Percentiles rank a stretch among this genome's conserved stretches.
Conservation (phyloP, 768 basidiomycete genomes). For the Auricularia heimuer region DNA sequence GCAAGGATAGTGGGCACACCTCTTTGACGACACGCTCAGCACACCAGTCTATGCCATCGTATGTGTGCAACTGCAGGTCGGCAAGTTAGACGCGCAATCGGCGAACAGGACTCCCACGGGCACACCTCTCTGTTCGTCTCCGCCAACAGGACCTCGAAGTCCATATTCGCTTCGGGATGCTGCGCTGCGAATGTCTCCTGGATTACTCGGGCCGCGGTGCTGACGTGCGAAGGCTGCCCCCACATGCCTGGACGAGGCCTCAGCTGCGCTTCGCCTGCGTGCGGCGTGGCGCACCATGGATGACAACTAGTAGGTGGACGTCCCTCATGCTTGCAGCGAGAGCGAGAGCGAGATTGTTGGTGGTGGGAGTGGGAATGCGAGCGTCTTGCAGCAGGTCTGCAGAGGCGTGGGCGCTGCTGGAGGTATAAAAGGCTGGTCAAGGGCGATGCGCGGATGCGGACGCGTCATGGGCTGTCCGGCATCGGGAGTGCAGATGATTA, state of each 20-base stretch:
- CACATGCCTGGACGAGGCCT: conserved; percentile 46
- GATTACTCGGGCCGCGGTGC: conserved; percentile 45
- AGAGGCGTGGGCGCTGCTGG: no score
- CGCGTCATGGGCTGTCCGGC: no score
- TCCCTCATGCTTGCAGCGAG: background rate
- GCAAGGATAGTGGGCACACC: conserved; percentile 30
- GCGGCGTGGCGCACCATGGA: conserved; percentile 25
- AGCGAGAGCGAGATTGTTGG: no score
- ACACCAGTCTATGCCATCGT: conserved; percentile 80
- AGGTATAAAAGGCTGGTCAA: no score
- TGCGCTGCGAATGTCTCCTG: conserved; percentile 20
- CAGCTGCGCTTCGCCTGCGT: background rate
- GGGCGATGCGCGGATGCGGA: no score
- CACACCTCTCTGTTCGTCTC: conserved; percentile 50
- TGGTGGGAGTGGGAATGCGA: no score
- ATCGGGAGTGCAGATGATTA: no score
- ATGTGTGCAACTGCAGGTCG: conserved; percentile 35
- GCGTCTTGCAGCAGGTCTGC: no score
- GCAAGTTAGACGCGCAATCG: background rate
- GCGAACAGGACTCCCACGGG: no score
- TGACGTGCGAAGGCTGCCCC: conserved; percentile 63
- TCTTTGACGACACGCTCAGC: conserved; percentile 73
- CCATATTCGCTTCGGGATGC: conserved; percentile 1
- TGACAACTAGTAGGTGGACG: conserved; percentile 37
- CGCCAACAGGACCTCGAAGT: conserved; percentile 53